Evolutionary conservation across 2,329 filamentous ascomycete species (phyloP).

Genomic region (Fonsecaea pugnacius): DNA sequence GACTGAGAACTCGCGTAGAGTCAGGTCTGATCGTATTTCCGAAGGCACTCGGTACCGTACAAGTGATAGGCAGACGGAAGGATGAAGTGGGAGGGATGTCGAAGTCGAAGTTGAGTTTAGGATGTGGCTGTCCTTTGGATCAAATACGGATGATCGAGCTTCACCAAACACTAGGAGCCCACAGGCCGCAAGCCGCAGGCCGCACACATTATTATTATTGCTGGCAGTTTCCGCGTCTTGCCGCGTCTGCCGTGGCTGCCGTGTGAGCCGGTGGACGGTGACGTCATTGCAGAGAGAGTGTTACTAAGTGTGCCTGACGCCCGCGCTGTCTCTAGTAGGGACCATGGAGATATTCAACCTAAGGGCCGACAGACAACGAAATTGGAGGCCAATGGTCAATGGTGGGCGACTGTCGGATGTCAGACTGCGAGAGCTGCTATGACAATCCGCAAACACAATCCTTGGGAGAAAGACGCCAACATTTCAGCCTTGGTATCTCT

Average conservation of each 20-base stretch:
- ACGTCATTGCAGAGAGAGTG: background rate
- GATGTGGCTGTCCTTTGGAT: background rate
- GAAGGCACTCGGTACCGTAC: background rate
- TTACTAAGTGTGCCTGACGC: background rate
- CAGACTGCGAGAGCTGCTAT: background rate
- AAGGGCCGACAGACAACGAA: background rate
- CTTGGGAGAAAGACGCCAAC: slow-evolving; percentile 10
- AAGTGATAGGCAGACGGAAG: background rate
- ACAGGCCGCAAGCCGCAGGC: too few species aligned
- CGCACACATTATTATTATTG: background rate
- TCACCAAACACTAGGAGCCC: background rate
- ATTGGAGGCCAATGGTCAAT: background rate
- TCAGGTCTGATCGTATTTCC: background rate
- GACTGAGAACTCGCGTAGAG: background rate
- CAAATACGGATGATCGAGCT: background rate
- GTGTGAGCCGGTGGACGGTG: background rate
- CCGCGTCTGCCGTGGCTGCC: background rate
- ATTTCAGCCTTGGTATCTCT: slow-evolving; percentile 12
- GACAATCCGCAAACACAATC: slow-evolving; percentile 24
- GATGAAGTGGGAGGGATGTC: background rate
- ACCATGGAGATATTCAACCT: background rate
- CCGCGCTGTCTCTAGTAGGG: background rate
- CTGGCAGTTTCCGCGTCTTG: background rate
- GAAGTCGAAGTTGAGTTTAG: slow-evolving; percentile 14
- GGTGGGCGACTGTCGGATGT: background rate